These are phyloP conservation scores for Trichopus zeylanicus DNA, from an alignment of 116 monocot genomes.

Conservation along the genomic window DNA sequence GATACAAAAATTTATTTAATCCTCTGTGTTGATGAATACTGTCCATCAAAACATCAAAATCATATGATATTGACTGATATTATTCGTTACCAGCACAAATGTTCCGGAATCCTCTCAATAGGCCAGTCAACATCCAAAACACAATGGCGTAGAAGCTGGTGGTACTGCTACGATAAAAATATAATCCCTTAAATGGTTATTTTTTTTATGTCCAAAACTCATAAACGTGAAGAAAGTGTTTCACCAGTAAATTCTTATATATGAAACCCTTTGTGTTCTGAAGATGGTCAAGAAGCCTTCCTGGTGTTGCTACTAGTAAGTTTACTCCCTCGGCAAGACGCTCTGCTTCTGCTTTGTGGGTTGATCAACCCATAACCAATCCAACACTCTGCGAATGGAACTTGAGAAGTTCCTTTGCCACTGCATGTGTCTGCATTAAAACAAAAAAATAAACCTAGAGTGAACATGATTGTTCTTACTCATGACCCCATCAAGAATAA, in stretches of 20 bases:
- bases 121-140: not conserved
- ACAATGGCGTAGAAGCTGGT: not conserved
- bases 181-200: too few species aligned
- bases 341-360: slow-evolving; percentile 68
- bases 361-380: slow-evolving; percentile 71
- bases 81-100: not conserved
- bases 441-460: not conserved
- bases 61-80: too few species aligned
- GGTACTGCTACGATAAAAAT: too few species aligned
- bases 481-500: too few species aligned
- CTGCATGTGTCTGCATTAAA: slow-evolving; percentile 63
- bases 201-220: not conserved
- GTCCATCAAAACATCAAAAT: not conserved
- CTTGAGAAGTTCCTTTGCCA: slow-evolving; percentile 84
- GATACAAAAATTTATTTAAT: too few species aligned
- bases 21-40: not conserved
- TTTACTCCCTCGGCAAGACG: slow-evolving; percentile 78
- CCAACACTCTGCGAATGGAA: slow-evolving; percentile 83
- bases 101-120: not conserved
- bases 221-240: not conserved
- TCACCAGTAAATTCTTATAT: slow-evolving; percentile 73
- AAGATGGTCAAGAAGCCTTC: slow-evolving; percentile 88
- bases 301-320: slow-evolving; percentile 82
- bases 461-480: not conserved
- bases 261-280: slow-evolving; percentile 83